Percentiles rank a stretch among this genome's conserved stretches.
phyloP scores from a whole-genome alignment of 768 basidiomycete species.

The Suillus variegatus region DNA sequence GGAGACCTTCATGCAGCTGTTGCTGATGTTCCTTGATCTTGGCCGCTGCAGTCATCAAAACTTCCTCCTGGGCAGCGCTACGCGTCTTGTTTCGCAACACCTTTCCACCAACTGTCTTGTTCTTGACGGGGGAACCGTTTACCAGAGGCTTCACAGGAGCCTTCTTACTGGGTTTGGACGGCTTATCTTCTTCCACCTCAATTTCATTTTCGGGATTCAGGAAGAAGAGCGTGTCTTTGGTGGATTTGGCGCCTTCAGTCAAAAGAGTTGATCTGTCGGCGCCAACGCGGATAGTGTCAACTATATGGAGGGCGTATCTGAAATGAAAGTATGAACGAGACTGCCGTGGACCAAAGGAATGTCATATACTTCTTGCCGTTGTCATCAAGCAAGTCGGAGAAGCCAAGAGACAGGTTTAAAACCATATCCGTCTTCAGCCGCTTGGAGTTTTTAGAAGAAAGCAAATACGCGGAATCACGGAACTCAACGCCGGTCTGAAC shows the following conservation, averaged over 20 bases:
- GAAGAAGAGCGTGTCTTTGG: conserved; percentile 90
- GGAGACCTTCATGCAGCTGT: conserved; percentile 75
- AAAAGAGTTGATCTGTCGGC: conserved; percentile 64
- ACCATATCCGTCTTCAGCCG: conserved; percentile 79
- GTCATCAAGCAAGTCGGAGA: conserved; percentile 77
- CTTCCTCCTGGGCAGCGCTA: conserved; percentile 82
- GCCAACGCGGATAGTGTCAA: conserved; percentile 85
- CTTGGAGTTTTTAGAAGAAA: conserved; percentile 79
- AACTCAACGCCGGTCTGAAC: conserved; percentile 92
- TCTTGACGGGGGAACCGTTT: conserved; percentile 71
- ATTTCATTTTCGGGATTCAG: conserved; percentile 62
- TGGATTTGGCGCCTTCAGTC: conserved; percentile 81
- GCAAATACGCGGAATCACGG: conserved; percentile 81
- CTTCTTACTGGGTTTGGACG: conserved; percentile 57
- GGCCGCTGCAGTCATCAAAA: conserved; percentile 73
- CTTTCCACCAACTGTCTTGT: conserved; percentile 79
- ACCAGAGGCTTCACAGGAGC: conserved; percentile 48
- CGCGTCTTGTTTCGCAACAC: conserved; percentile 90
- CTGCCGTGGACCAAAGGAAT: neutral
- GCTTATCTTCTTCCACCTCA: conserved; percentile 49
- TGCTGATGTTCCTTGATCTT: conserved; percentile 87
- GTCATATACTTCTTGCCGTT: conserved; percentile 73
- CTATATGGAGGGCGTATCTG: conserved; percentile 86
- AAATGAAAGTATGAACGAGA: conserved; percentile 1
- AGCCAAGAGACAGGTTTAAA: conserved; percentile 82